A percentile compares a stretch with the other conserved stretches of the same genome.
phyloP scores from a whole-genome alignment of 805 yeast species.

The Saturnispora diversa region DNA sequence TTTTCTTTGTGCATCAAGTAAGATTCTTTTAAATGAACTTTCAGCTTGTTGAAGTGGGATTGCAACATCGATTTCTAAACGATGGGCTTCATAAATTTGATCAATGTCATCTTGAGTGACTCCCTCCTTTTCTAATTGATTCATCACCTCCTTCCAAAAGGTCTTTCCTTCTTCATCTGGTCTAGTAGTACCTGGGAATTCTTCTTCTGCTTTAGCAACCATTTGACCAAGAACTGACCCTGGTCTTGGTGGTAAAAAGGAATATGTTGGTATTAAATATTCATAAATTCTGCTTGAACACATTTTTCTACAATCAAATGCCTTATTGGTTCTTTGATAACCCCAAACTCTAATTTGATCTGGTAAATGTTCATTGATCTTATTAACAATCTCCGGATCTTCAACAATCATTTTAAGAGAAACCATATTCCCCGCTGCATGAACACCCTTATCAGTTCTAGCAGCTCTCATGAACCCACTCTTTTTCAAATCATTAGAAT shows the following conservation, averaged over 20 bases:
- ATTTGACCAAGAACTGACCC: slow-evolving; percentile 54
- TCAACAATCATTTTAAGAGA: slow-evolving; percentile 78
- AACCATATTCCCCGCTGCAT: slow-evolving; percentile 91
- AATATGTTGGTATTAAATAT: slow-evolving; percentile 84
- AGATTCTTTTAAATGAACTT: slow-evolving; percentile 51
- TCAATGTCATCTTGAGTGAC: slow-evolving; percentile 34
- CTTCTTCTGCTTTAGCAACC: slow-evolving; percentile 43
- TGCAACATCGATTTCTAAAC: slow-evolving; percentile 30
- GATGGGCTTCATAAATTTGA: slow-evolving; percentile 30
- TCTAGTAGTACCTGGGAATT: slow-evolving; percentile 52
- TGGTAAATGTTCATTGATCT: slow-evolving; percentile 71
- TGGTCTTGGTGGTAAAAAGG: slow-evolving; percentile 87
- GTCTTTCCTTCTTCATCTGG: slow-evolving; percentile 59
- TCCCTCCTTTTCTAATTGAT: slow-evolving; percentile 32
- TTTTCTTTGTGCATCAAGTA: slow-evolving; percentile 56
- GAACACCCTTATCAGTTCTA: slow-evolving; percentile 92
- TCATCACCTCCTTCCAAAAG: slow-evolving; percentile 58
- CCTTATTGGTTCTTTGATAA: slow-evolving; percentile 74
- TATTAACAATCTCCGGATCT: slow-evolving; percentile 63
- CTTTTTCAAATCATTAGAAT: slow-evolving; percentile 82
- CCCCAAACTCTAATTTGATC: slow-evolving; percentile 92
- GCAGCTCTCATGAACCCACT: slow-evolving; percentile 83
- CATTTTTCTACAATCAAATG: slow-evolving; percentile 91
- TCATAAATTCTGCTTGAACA: slow-evolving; percentile 96
- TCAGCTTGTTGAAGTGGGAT: slow-evolving; percentile 29